Conservation (phyloP, 129 eudicot species). For the Flaveria robusta region DNA sequence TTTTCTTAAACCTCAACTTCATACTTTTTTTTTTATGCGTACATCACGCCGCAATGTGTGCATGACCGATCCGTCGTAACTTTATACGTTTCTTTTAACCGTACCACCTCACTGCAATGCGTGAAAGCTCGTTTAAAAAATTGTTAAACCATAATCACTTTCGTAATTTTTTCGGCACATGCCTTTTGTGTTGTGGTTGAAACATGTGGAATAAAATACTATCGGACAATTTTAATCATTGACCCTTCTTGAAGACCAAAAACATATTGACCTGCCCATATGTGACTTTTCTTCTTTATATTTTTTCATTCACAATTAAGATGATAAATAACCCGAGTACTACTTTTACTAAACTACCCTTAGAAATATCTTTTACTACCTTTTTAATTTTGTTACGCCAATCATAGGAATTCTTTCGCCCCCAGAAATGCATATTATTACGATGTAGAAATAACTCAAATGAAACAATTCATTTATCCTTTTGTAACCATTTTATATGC, state of each 20-base stretch:
- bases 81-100: no score
- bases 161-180: neutral
- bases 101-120: no score
- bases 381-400: neutral
- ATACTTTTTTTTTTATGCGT: no score
- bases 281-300: conserved; percentile 20
- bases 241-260: conserved; percentile 30
- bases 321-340: neutral
- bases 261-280: neutral
- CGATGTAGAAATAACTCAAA: neutral
- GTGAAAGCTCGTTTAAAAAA: no score
- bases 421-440: neutral
- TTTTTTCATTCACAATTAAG: neutral
- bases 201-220: conserved; percentile 26
- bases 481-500: neutral
- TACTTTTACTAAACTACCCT: neutral
- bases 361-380: neutral
- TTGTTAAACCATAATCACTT: no score
- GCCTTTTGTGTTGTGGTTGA: conserved; percentile 13
- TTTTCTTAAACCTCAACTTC: no score
- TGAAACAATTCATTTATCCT: neutral
- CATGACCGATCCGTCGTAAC: no score
- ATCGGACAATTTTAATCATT: conserved; percentile 20
- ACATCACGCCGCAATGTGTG: no score
- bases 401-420: neutral